Evolutionary conservation across 2,329 filamentous ascomycete species (phyloP), one percentile per base, ranked within the genome.

Genomic region (Colletotrichum limetticola): DNA sequence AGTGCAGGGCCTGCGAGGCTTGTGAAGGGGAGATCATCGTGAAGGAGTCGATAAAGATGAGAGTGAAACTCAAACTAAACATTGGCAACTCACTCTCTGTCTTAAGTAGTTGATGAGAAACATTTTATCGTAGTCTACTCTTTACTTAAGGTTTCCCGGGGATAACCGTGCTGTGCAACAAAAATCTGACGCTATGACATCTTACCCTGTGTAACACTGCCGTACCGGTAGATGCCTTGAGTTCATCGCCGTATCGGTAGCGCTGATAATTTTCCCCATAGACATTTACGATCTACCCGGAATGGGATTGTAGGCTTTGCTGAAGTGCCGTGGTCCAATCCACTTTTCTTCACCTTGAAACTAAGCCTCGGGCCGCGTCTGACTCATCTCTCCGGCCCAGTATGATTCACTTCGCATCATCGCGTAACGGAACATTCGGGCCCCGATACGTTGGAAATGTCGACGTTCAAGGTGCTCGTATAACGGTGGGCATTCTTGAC

Each of bases 211-310:
- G 7, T 16, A 35, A 9, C 19, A 28, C 1, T 60, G 55, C 30
- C 24, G 28, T 59, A 32, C 28, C 28, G 28, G 32, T 37, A 5
- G 14, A 60, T 16, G 7, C 11, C 5, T 14, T 11, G 14, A 8
- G 22, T 28, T 6, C 7, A 30, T 42, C 6, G 37, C 8, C 57
- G 9, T 35, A 53, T n/a, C 6, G 37, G 14, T 59, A 66, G 68
- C 3, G 68, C 68, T 66, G 55, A 60, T 60, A 12, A 26, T 8
- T 5, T 68, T 22, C 11, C 32, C 35, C n/a, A 16, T 32, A 35
- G 16, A 66, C 26, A 28, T 68, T 61, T 64, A 64, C 52, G 66
- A 68, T 32, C 19, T 63, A 22, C 35, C 66, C 16, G 35, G 6
- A 28, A 46, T 42, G 9, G 58, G 35, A 9, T 26, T 19, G 3